phyloP scores from a whole-genome alignment of 305 asterid genomes.

The Ilex paraguariensis region DNA sequence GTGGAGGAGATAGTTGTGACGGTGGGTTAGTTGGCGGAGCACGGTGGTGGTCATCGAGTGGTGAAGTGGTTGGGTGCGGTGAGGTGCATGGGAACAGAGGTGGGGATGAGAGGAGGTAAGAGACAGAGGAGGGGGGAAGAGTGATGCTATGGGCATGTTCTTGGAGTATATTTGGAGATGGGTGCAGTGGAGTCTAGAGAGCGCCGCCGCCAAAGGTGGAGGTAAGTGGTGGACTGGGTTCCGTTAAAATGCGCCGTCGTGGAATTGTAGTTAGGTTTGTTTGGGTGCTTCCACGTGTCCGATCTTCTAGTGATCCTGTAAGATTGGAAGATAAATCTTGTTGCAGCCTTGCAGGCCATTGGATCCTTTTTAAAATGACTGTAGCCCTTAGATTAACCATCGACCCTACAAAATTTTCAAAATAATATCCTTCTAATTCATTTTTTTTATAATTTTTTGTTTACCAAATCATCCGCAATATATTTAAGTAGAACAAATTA shows the following conservation, averaged over 20 bases:
- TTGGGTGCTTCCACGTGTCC: not conserved
- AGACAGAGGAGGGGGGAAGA: constrained; percentile 23
- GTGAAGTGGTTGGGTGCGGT: constrained; percentile 30
- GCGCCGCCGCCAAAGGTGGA: constrained; percentile 54
- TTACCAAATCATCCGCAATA: not conserved
- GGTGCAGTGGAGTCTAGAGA: constrained; percentile 30
- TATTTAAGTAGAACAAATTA: not conserved
- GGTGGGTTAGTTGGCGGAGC: constrained; percentile 35
- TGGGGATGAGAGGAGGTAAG: constrained; percentile 20
- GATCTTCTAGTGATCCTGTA: not conserved
- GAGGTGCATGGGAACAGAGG: constrained; percentile 47
- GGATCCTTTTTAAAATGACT: no score
- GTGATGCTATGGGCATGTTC: constrained; percentile 45
- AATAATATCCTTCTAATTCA: no score
- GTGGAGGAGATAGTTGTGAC: constrained; percentile 19
- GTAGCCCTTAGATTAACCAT: no score
- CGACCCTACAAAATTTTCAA: no score
- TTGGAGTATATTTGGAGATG: not conserved
- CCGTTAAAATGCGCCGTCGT: not conserved
- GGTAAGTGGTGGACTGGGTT: constrained; percentile 8
- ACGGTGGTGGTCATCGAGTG: constrained; percentile 38
- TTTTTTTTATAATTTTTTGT: no score
- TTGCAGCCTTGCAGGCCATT: no score
- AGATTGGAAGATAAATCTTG: not conserved
- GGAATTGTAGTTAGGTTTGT: not conserved